phyloP scores from a whole-genome alignment of 768 basidiomycete genomes.

The Leucocoprinus sp. region DNA sequence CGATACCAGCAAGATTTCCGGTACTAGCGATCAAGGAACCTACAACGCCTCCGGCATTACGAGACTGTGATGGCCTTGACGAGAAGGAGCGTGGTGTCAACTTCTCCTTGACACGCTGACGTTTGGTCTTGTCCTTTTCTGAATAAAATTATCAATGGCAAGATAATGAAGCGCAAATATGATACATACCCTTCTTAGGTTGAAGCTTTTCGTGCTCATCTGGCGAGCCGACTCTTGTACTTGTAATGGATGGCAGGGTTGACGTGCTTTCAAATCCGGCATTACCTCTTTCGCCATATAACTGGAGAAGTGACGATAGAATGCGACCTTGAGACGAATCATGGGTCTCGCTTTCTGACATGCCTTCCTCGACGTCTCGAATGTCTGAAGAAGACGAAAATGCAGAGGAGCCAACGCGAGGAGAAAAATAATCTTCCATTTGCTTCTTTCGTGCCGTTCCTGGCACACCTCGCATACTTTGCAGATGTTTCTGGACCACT shows the following conservation, averaged over 20 bases:
- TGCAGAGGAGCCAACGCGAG: not conserved
- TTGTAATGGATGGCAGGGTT: not conserved
- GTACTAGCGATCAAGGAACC: slow-evolving; percentile 68
- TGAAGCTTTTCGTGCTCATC: not conserved
- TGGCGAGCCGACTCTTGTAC: not conserved
- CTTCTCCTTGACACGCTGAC: not conserved
- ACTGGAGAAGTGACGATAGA: not conserved
- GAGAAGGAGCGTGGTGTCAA: not conserved
- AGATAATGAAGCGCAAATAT: not conserved
- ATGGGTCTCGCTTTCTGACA: not conserved
- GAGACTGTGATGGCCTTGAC: slow-evolving; percentile 30
- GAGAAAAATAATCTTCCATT: not conserved
- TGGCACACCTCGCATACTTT: not conserved
- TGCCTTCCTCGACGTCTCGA: not conserved
- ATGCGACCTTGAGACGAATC: not conserved
- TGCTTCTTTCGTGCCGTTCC: not conserved
- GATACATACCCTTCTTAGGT: not conserved
- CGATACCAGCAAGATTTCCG: slow-evolving; percentile 53
- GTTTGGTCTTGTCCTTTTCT: not conserved
- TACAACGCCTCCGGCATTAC: slow-evolving; percentile 53
- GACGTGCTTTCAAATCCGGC: not conserved
- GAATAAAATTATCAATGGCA: not conserved
- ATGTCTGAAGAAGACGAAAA: not conserved
- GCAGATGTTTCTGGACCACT: not conserved
- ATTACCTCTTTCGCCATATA: not conserved